Conservation (phyloP, 805 yeast genomes). For the Grigorovia transvaalensis region DNA sequence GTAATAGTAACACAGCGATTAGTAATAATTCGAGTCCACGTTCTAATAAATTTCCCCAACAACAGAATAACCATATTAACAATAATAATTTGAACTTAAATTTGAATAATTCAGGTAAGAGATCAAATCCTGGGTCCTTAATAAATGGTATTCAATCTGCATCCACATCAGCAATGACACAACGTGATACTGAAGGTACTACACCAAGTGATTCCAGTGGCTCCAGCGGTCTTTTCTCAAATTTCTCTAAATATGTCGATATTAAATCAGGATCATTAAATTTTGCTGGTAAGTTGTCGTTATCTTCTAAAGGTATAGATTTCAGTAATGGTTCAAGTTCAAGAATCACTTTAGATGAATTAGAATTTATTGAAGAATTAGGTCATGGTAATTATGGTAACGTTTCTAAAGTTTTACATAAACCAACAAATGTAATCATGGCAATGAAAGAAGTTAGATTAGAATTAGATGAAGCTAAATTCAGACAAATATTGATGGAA, state of each 20-base stretch:
- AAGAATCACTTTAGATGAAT: slow-evolving; percentile 74
- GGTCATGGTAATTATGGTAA: slow-evolving; percentile 97
- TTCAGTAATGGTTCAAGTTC: slow-evolving; percentile 83
- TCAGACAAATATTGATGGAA: slow-evolving; percentile 93
- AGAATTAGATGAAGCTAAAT: slow-evolving; percentile 88
- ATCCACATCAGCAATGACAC: slow-evolving; percentile 24
- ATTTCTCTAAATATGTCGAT: slow-evolving; percentile 80
- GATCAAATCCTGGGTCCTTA: slow-evolving; percentile 24
- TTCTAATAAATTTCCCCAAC: not conserved
- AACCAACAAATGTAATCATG: slow-evolving; percentile 85
- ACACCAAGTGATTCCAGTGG: slow-evolving; percentile 16
- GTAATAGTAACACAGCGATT: not conserved
- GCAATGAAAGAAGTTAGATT: slow-evolving; percentile 95
- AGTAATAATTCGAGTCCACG: not conserved
- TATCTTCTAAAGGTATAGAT: slow-evolving; percentile 86
- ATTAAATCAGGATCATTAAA: slow-evolving; percentile 85
- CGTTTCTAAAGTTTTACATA: slow-evolving; percentile 84
- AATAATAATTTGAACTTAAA: slow-evolving; percentile 1
- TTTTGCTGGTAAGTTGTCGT: slow-evolving; percentile 86
- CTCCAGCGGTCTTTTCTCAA: slow-evolving; percentile 56
- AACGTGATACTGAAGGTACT: slow-evolving; percentile 23
- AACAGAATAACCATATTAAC: not conserved
- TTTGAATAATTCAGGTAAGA: slow-evolving; percentile 12
- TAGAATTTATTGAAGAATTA: slow-evolving; percentile 72
- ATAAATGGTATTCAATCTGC: slow-evolving; percentile 25